Evolutionary conservation across 2,329 filamentous ascomycete species (phyloP).

Genomic region (Colletotrichum sublineola): DNA sequence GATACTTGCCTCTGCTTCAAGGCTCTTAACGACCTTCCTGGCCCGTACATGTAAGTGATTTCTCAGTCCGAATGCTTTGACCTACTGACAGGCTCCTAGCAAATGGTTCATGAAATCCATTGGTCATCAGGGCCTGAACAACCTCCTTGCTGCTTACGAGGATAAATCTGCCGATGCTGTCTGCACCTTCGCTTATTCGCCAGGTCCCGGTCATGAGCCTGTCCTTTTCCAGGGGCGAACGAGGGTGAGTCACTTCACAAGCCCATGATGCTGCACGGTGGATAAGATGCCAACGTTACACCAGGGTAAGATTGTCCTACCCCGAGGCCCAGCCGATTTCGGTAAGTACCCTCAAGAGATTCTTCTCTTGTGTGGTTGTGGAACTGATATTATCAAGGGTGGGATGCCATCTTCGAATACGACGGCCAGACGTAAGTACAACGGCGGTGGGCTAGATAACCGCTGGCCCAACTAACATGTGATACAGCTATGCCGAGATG

Average conservation of each 20-base stretch:
- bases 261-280: background rate
- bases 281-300: conserved; percentile 8
- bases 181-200: conserved; percentile 94
- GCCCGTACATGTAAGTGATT: conserved; percentile 87
- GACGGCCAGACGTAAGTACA: conserved; percentile 80
- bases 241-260: conserved; percentile 65
- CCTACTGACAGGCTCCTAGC: conserved; percentile 60
- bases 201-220: conserved; percentile 85
- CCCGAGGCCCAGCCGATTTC: conserved; percentile 84
- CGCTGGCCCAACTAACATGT: conserved; percentile 9
- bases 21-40: conserved; percentile 90
- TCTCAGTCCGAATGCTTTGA: background rate
- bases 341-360: conserved; percentile 67
- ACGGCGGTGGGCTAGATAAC: background rate
- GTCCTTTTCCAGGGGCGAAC: conserved; percentile 94
- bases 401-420: conserved; percentile 97
- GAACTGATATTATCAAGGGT: conserved; percentile 68
- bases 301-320: conserved; percentile 82
- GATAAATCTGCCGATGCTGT: conserved; percentile 95
- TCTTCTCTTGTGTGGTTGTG: conserved; percentile 27
- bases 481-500: conserved; percentile 88
- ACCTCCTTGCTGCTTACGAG: conserved; percentile 86
- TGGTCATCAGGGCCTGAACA: conserved; percentile 89
- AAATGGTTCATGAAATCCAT: conserved; percentile 94
- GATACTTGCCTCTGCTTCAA: conserved; percentile 96